Evolutionary conservation across 176 grass and related monocot genomes (phyloP).

Genomic region (Areca catechu): DNA sequence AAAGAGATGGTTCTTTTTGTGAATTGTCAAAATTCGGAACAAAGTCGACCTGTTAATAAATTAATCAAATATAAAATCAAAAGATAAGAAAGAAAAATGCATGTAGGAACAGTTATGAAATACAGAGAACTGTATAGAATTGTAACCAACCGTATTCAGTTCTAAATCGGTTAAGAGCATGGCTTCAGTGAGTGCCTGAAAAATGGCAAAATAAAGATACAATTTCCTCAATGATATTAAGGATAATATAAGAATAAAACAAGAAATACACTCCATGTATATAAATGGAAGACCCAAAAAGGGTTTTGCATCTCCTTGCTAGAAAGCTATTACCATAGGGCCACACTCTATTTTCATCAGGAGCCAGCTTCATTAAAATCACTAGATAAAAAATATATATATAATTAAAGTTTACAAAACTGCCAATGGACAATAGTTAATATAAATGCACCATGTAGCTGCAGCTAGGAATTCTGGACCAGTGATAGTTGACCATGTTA

Average conservation of each 20-base stretch:
- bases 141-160: constrained; percentile 60
- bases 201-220: constrained; percentile 20
- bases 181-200: constrained; percentile 82
- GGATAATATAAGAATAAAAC: constrained; percentile 5
- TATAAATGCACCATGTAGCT: too few relatives aligned
- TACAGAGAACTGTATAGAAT: constrained; percentile 10
- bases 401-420: too few relatives aligned
- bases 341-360: too few relatives aligned
- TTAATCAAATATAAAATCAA: constrained; percentile 22
- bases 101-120: neutral
- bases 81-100: constrained; percentile 20
- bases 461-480: too few relatives aligned
- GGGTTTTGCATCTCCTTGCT: too few relatives aligned
- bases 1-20: constrained; percentile 87
- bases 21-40: constrained; percentile 92
- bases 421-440: too few relatives aligned
- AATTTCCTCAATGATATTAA: too few relatives aligned
- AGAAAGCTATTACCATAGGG: too few relatives aligned
- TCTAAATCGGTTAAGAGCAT: constrained; percentile 95
- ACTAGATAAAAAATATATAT: too few relatives aligned
- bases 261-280: neutral
- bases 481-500: too few relatives aligned
- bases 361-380: too few relatives aligned
- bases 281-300: too few relatives aligned
- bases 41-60: constrained; percentile 59